Conservation (phyloP, 768 basidiomycete species). For the Xerocomellus chrysenteron region DNA sequence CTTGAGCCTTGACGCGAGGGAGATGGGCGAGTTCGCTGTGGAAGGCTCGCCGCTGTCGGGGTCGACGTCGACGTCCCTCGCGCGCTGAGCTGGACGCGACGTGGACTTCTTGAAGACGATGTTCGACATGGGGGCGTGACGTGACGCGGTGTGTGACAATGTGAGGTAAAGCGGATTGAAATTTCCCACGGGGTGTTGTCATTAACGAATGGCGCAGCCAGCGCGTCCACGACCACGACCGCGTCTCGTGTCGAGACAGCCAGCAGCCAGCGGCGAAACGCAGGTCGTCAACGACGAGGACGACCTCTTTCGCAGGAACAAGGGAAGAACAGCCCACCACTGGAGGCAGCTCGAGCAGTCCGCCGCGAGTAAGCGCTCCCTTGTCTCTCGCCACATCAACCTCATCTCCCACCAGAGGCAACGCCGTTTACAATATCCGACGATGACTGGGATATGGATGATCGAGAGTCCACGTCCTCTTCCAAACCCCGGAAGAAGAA, state of each 20-base stretch:
- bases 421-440: slow-evolving; percentile 19
- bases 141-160: slow-evolving; percentile 25
- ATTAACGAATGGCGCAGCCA: slow-evolving; percentile 22
- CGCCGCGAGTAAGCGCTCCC: slow-evolving; percentile 48
- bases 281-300: slow-evolving; percentile 51
- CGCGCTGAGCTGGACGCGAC: slow-evolving; percentile 39
- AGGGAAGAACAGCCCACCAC: slow-evolving; percentile 48
- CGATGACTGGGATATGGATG: slow-evolving; percentile 24
- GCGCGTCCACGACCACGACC: slow-evolving; percentile 53
- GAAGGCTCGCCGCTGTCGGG: background rate
- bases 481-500: slow-evolving; percentile 41
- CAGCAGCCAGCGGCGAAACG: slow-evolving; percentile 1
- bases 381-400: background rate
- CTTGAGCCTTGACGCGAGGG: slow-evolving; percentile 65
- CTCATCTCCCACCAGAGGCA: slow-evolving; percentile 23
- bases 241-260: slow-evolving; percentile 37
- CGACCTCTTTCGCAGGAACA: slow-evolving; percentile 68
- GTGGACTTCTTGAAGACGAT: slow-evolving; percentile 47
- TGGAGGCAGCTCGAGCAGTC: slow-evolving; percentile 63
- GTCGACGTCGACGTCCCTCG: slow-evolving; percentile 38
- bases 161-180: background rate
- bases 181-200: slow-evolving; percentile 30
- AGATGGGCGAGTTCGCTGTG: slow-evolving; percentile 49
- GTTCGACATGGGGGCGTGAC: slow-evolving; percentile 24
- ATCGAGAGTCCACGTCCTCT: slow-evolving; percentile 26